These are phyloP conservation scores for Trametes pubescens DNA, from an alignment of 1,284 basidiomycete genomes.

Conservation along the genomic window DNA sequence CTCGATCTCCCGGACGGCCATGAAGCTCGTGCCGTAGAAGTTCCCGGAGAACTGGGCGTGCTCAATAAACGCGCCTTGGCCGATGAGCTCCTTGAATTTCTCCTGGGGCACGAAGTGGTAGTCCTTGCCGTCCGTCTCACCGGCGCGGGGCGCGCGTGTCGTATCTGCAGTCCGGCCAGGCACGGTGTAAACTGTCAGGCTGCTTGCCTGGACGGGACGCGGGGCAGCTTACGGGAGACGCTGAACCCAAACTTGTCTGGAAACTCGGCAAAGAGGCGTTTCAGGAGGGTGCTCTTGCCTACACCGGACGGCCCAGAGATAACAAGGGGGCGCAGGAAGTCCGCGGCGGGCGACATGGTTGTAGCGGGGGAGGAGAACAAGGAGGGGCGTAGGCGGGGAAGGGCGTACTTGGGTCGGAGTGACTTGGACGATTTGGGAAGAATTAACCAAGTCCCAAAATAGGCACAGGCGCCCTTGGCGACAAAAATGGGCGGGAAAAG, in stretches of 20 bases:
- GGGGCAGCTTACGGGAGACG: conserved; percentile 81
- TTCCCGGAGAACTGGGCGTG: conserved; percentile 91
- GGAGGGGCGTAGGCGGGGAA: conserved; percentile 13
- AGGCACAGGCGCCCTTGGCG: conserved; percentile 2
- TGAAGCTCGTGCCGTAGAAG: conserved; percentile 91
- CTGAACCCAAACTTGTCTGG: conserved; percentile 93
- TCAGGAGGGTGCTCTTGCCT: conserved; percentile 93
- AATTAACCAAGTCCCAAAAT: conserved; percentile 11
- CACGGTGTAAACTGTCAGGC: conserved; percentile 24
- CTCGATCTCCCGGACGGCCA: conserved; percentile 66
- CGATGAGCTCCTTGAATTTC: conserved; percentile 70
- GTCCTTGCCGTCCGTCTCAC: conserved; percentile 84
- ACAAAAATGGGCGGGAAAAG: conserved; percentile 1
- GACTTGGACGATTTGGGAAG: conserved; percentile 9
- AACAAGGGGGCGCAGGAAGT: conserved; percentile 68
- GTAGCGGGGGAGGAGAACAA: conserved; percentile 18
- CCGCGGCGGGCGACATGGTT: conserved; percentile 41
- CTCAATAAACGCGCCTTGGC: conserved; percentile 75
- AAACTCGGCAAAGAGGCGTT: conserved; percentile 82
- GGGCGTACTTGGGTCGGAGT: neutral
- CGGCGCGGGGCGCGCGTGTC: conserved; percentile 85
- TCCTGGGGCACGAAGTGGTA: conserved; percentile 78
- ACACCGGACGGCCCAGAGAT: conserved; percentile 90
- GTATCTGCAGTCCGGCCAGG: conserved; percentile 71
- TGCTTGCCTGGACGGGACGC: conserved; percentile 4